Evolutionary conservation across 202 grass and related monocot genomes (phyloP).

Genomic region (Brachypodium distachyon): DNA sequence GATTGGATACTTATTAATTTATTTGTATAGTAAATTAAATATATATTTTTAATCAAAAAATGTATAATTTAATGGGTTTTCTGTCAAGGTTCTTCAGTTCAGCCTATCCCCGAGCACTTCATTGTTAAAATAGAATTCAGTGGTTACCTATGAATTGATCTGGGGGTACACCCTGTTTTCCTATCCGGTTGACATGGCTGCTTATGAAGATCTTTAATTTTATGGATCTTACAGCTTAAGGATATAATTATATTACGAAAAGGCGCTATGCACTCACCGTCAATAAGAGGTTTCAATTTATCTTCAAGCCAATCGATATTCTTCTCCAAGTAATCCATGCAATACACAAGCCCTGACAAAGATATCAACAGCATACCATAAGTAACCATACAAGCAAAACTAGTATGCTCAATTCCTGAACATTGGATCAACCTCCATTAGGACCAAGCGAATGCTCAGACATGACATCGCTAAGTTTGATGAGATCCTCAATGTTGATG

Average conservation of each 20-base stretch:
- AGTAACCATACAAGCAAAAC: conserved; percentile 6
- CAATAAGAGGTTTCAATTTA: conserved; percentile 80
- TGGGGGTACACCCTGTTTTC: not conserved
- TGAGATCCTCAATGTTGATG: conserved; percentile 84
- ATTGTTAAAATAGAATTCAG: not conserved
- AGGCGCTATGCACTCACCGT: conserved; percentile 35
- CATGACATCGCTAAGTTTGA: conserved; percentile 93
- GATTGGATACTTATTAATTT: not conserved
- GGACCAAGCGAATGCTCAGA: conserved; percentile 85
- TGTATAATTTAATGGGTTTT: too few species aligned
- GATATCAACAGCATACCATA: not conserved
- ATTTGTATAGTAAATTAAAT: not conserved
- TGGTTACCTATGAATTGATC: not conserved
- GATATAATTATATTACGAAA: not conserved
- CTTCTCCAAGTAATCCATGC: conserved; percentile 98
- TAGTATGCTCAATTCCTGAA: not conserved
- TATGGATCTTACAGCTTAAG: not conserved
- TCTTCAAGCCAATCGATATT: conserved; percentile 90
- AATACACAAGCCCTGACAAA: conserved; percentile 81
- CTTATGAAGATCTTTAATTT: not conserved
- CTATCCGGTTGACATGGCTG: not conserved
- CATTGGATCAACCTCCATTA: conserved; percentile 61
- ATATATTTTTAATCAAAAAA: not conserved
- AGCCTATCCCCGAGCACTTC: not conserved
- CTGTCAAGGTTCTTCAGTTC: too few species aligned